Base-by-base conservation (phyloP, 169 alveolate species). In the Perkinsus chesapeaki region DNA sequence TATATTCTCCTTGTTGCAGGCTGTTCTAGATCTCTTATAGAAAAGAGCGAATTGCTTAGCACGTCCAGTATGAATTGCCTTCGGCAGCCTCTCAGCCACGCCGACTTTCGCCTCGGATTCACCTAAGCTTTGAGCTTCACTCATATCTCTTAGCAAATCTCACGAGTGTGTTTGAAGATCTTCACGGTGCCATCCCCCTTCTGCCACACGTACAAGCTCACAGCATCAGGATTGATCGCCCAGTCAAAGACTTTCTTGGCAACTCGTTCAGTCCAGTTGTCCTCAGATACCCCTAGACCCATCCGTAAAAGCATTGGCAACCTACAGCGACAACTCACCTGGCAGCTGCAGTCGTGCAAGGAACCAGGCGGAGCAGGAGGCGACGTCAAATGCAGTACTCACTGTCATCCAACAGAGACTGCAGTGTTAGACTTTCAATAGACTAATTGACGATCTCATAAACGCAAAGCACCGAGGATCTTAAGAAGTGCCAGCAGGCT, bases 41-140 rank as follows among this genome's bases (percentile, higher is more conserved):
- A 94, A 92, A 92, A 72, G 92, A 90, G 90, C 92, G 91, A 94
- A 94, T 93, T 94, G 94, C 93, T 91, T 73, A 73, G 93, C 94
- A 0, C 82, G 72, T 39, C 94, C 95, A 27, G 94, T 39, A n/a
- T 39, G 91, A 39, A 72, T 38, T 0, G 82, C 48, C 31, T 16
- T 3, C 10, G 92, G 94, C 31, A 73, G n/a, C 1, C 94, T 31
- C 91, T 73, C 73, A 39, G 38, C 19, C 39, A 92, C 82, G 39
- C 20, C 37, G 3, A 34, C 82, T 16, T 60, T 60, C 36, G 3
- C 1, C 82, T 60, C 34, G 91, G 92, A n/a, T 39, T 72, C 73
- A 34, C 39, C 92, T 91, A 36, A 16, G 34, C 72, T 48, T 1
- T 36, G n/a, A 37, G 7, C 92, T 38, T 7, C 3, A 27, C 73